phyloP scores from a whole-genome alignment of 768 basidiomycete genomes.

The Pilatotrama ljubarskyi region DNA sequence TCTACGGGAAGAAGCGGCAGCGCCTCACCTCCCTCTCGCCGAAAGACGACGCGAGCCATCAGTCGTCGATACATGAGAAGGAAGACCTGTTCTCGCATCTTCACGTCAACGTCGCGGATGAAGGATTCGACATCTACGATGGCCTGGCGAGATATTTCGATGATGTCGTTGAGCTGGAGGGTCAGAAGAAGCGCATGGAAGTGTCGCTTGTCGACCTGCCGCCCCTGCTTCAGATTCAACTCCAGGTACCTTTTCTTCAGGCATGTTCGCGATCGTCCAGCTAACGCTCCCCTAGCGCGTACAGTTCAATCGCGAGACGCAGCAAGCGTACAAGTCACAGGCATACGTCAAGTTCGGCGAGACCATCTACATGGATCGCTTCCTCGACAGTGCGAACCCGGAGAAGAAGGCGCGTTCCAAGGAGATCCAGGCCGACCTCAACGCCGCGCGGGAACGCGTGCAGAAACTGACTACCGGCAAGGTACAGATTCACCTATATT shows the following conservation, averaged over 20 bases:
- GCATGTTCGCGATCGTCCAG: neutral
- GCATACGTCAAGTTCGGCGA: slow-evolving; percentile 91
- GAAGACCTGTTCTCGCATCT: slow-evolving; percentile 93
- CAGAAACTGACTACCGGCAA: slow-evolving; percentile 70
- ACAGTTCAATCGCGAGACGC: slow-evolving; percentile 90
- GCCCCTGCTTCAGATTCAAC: slow-evolving; percentile 89
- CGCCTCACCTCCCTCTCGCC: slow-evolving; percentile 43
- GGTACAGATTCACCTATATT: slow-evolving; percentile 40
- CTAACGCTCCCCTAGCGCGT: slow-evolving; percentile 58
- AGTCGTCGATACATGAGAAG: slow-evolving; percentile 73
- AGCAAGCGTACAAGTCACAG: slow-evolving; percentile 94
- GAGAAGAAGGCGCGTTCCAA: slow-evolving; percentile 73
- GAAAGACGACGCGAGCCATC: slow-evolving; percentile 35
- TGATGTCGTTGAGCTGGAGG: slow-evolving; percentile 84
- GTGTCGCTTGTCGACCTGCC: slow-evolving; percentile 84
- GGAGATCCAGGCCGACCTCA: slow-evolving; percentile 66
- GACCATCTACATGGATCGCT: slow-evolving; percentile 88
- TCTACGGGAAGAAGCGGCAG: slow-evolving; percentile 87
- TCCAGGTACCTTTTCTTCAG: slow-evolving; percentile 64
- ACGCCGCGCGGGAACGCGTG: slow-evolving; percentile 62
- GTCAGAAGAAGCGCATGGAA: slow-evolving; percentile 85
- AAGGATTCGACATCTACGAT: slow-evolving; percentile 90
- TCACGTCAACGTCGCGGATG: slow-evolving; percentile 89
- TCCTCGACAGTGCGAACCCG: slow-evolving; percentile 73
- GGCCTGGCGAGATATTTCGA: slow-evolving; percentile 91